Percentiles rank a stretch among this genome's conserved stretches.
These are phyloP conservation scores for Penicillium roqueforti DNA, from an alignment of 495 filamentous ascomycete genomes.

Conservation along the genomic window DNA sequence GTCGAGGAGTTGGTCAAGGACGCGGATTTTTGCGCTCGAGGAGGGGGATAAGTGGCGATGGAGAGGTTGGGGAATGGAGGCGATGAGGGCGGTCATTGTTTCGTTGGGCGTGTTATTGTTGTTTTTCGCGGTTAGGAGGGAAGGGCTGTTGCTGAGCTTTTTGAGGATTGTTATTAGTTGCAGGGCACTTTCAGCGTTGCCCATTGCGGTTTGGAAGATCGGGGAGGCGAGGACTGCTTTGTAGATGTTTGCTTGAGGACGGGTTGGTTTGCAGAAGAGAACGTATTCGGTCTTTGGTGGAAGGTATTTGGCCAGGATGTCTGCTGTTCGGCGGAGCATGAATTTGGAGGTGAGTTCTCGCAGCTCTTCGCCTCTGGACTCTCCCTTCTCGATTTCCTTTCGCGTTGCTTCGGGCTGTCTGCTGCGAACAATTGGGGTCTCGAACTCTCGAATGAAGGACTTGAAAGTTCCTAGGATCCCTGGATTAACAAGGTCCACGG, in stretches of 20 bases:
- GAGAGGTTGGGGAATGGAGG: conserved; percentile 54
- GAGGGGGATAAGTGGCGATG: conserved; percentile 54
- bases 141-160: conserved; percentile 79
- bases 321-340: conserved; percentile 73
- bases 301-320: conserved; percentile 67
- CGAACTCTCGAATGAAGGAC: conserved; percentile 69
- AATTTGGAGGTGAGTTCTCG: conserved; percentile 64
- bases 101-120: conserved; percentile 32
- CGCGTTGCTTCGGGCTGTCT: conserved; percentile 64
- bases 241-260: conserved; percentile 65
- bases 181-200: conserved; percentile 63
- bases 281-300: conserved; percentile 78
- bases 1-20: conserved; percentile 65
- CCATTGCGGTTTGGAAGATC: conserved; percentile 59
- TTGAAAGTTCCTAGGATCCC: conserved; percentile 64
- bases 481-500: conserved; percentile 78
- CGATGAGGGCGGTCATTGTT: conserved; percentile 49
- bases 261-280: conserved; percentile 69
- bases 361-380: conserved; percentile 64
- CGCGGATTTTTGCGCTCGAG: conserved; percentile 66
- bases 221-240: conserved; percentile 66
- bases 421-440: conserved; percentile 66
- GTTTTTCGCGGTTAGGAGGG: conserved; percentile 52
- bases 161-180: conserved; percentile 76
- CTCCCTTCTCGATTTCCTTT: conserved; percentile 71